These are phyloP conservation scores for Trypethelium eluteriae DNA, from an alignment of 495 filamentous ascomycete species.

Conservation along the genomic window DNA sequence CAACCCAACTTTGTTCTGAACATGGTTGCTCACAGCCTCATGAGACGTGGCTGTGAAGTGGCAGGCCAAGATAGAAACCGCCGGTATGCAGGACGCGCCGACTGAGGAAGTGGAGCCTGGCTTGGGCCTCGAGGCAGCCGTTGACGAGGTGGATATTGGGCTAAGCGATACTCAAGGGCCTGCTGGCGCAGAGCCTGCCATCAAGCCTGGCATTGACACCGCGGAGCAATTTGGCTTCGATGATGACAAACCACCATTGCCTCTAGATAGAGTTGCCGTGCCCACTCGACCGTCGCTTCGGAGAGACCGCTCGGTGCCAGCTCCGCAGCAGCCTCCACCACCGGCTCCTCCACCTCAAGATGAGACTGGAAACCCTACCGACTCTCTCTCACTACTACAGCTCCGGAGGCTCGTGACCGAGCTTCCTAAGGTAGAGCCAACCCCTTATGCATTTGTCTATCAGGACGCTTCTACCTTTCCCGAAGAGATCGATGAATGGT, in stretches of 20 bases:
- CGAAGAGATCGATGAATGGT: constrained; percentile 95
- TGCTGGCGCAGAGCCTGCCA: constrained; percentile 2
- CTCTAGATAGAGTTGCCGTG: constrained; percentile 13
- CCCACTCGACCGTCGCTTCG: constrained; percentile 46
- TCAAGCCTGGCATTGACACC: constrained; percentile 13
- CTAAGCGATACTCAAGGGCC: background rate
- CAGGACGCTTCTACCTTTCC: constrained; percentile 69
- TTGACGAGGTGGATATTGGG: constrained; percentile 2
- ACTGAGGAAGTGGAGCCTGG: background rate
- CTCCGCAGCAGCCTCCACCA: constrained; percentile 52
- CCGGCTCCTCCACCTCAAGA: constrained; percentile 49
- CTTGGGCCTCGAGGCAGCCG: constrained; percentile 1
- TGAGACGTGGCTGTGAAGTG: background rate
- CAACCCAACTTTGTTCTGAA: background rate
- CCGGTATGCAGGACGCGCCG: background rate
- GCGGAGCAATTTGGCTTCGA: background rate
- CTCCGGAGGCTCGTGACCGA: constrained; percentile 72
- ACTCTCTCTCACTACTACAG: constrained; percentile 78
- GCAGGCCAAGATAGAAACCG: background rate
- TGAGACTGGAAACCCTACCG: constrained; percentile 45
- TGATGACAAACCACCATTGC: background rate
- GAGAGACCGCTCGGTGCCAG: constrained; percentile 49
- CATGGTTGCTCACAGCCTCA: background rate
- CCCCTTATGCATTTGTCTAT: constrained; percentile 91
- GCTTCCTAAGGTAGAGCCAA: constrained; percentile 66